phyloP scores from a whole-genome alignment of 164 flowering plant species.

The Hamamelis virginiana region DNA sequence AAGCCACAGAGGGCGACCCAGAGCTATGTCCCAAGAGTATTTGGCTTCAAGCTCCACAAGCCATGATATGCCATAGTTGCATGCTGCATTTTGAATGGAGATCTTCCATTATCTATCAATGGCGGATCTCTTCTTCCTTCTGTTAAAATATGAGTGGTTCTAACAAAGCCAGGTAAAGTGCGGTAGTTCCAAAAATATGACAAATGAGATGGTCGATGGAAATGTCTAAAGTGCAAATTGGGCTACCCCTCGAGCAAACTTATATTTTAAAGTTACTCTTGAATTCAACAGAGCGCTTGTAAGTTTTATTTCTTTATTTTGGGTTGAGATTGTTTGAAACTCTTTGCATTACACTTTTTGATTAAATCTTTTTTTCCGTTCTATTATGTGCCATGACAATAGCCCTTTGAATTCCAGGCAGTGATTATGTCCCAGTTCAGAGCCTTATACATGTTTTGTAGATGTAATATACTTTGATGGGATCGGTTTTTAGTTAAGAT shows the following conservation, averaged over 20 bases:
- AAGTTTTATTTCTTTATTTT: slow-evolving; percentile 16
- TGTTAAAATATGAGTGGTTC: slow-evolving; percentile 4
- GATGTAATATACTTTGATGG: neutral
- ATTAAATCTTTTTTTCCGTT: neutral
- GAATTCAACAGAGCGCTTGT: slow-evolving; percentile 25
- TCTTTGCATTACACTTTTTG: slow-evolving; percentile 7
- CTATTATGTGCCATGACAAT: neutral
- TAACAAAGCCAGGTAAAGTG: slow-evolving; percentile 18
- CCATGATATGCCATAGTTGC: slow-evolving; percentile 27
- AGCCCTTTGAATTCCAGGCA: neutral
- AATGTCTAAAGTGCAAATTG: slow-evolving; percentile 13
- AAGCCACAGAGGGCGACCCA: slow-evolving; percentile 69
- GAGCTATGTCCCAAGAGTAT: slow-evolving; percentile 66
- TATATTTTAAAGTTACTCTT: slow-evolving; percentile 4
- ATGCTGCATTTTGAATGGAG: neutral
- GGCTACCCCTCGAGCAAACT: slow-evolving; percentile 9
- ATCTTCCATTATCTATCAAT: neutral
- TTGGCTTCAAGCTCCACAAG: slow-evolving; percentile 78
- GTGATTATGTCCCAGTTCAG: neutral
- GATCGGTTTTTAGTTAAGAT: too few species aligned
- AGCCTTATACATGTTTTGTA: neutral
- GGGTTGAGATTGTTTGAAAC: slow-evolving; percentile 14
- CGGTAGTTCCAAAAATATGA: slow-evolving; percentile 10
- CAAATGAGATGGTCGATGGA: slow-evolving; percentile 2
- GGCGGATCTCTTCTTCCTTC: slow-evolving; percentile 11